Percentiles rank a stretch among this genome's conserved stretches.
Evolutionary conservation across 208 protist genomes (phyloP).

Genomic region (Acanthamoeba royreba): DNA sequence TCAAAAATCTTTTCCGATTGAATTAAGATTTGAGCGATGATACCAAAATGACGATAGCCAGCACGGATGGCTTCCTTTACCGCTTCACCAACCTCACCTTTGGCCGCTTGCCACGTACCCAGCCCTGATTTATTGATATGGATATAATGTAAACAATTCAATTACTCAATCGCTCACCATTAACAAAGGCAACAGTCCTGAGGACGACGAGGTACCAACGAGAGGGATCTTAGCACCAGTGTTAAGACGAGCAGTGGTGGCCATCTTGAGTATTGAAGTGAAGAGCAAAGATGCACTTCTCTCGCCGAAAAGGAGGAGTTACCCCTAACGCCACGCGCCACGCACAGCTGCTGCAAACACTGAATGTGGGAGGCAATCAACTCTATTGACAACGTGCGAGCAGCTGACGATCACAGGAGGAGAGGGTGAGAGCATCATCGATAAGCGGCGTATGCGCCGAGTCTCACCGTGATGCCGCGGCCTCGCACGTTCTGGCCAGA

Average conservation of each 20-base stretch:
- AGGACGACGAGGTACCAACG: neutral
- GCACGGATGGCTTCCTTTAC: neutral
- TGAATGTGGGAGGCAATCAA: too few relatives aligned
- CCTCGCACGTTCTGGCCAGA: too few relatives aligned
- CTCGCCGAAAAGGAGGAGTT: too few relatives aligned
- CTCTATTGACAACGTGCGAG: too few relatives aligned
- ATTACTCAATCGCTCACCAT: neutral
- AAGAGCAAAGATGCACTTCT: too few relatives aligned
- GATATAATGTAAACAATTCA: neutral
- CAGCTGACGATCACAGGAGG: too few relatives aligned
- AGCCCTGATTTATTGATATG: neutral
- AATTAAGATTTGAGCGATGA: neutral
- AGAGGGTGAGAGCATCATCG: too few relatives aligned
- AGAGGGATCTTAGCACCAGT: neutral
- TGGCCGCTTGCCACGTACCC: neutral
- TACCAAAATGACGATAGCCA: constrained; percentile 34
- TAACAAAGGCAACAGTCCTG: neutral
- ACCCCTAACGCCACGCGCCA: too few relatives aligned
- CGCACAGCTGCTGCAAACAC: too few relatives aligned
- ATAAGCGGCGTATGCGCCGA: too few relatives aligned
- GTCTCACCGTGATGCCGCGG: too few relatives aligned
- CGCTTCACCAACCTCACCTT: neutral
- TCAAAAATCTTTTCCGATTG: neutral
- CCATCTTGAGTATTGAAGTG: neutral
- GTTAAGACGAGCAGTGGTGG: neutral